Percentiles rank a stretch among this genome's conserved stretches.
Evolutionary conservation across 2,329 filamentous ascomycete genomes (phyloP).

Genomic region (Calonectria multiphialidica): DNA sequence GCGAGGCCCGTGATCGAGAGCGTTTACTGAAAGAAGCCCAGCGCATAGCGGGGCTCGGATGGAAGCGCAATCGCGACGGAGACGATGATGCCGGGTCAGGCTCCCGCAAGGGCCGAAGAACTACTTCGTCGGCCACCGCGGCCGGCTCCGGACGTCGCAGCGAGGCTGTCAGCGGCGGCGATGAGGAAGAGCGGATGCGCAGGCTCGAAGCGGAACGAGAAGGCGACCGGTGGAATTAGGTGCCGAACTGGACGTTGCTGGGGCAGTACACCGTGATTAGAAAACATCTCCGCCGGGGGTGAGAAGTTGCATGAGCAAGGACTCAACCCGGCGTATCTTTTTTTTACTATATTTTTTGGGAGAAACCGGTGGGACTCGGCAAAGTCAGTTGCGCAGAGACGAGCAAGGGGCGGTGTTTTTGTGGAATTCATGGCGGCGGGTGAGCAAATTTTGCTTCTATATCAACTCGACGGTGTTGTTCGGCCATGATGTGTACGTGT

Average conservation of each 20-base stretch:
- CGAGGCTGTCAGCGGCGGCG: conserved; percentile 60
- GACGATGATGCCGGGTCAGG: conserved; percentile 53
- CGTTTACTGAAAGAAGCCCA: conserved; percentile 77
- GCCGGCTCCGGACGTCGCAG: conserved; percentile 54
- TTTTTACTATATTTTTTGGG: not conserved
- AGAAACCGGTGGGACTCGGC: not conserved
- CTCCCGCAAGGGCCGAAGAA: conserved; percentile 55
- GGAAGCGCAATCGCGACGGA: conserved; percentile 65
- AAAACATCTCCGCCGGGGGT: not conserved
- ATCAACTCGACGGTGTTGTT: conserved; percentile 3
- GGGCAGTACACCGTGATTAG: not conserved
- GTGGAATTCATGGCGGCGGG: not conserved
- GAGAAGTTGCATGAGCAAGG: not conserved
- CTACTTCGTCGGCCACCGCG: conserved; percentile 46
- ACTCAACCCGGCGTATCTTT: no score
- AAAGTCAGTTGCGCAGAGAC: not conserved
- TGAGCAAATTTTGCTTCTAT: conserved; percentile 2
- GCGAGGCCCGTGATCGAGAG: conserved; percentile 75
- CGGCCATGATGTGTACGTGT: not conserved
- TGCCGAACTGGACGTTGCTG: not conserved
- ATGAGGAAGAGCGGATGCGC: conserved; percentile 65
- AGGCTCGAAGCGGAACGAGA: conserved; percentile 72
- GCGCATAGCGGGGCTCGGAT: conserved; percentile 67
- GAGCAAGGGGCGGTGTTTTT: not conserved
- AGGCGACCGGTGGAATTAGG: conserved; percentile 60